A percentile compares a stretch with the other conserved stretches of the same genome.
These are phyloP conservation scores for Nannochloropsis oceanica DNA, from an alignment of 108 stramenopile species.

Conservation along the genomic window DNA sequence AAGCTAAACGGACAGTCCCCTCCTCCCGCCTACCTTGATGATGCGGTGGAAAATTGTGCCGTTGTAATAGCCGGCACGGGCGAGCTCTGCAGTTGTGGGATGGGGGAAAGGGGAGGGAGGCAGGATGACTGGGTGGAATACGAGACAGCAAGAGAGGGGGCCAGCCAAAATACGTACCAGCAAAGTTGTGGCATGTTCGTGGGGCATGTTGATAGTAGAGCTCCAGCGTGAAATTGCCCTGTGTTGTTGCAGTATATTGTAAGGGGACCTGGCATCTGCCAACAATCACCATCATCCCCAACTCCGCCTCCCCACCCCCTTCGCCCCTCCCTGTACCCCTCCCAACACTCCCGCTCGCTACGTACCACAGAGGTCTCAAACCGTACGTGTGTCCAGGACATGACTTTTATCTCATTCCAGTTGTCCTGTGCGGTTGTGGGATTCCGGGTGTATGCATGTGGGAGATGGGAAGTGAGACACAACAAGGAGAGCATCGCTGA, in stretches of 20 bases:
- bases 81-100: neutral
- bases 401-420: neutral
- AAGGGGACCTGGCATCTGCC: neutral
- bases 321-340: neutral
- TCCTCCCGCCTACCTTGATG: neutral
- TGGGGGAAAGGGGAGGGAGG: neutral
- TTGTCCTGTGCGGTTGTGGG: neutral
- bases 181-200: constrained; percentile 29
- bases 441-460: too few species aligned
- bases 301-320: neutral
- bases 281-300: neutral
- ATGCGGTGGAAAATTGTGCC: constrained; percentile 30
- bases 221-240: constrained; percentile 17
- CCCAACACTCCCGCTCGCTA: neutral
- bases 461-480: too few species aligned
- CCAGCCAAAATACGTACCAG: neutral
- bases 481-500: too few species aligned
- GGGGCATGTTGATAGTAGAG: constrained; percentile 35
- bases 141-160: neutral
- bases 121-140: neutral
- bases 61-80: constrained; percentile 22
- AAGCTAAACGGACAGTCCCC: neutral
- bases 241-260: neutral
- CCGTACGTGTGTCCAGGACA: neutral
- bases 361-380: neutral